Conservation (phyloP, 495 filamentous ascomycete genomes). For the Pyrenula aspistea region DNA sequence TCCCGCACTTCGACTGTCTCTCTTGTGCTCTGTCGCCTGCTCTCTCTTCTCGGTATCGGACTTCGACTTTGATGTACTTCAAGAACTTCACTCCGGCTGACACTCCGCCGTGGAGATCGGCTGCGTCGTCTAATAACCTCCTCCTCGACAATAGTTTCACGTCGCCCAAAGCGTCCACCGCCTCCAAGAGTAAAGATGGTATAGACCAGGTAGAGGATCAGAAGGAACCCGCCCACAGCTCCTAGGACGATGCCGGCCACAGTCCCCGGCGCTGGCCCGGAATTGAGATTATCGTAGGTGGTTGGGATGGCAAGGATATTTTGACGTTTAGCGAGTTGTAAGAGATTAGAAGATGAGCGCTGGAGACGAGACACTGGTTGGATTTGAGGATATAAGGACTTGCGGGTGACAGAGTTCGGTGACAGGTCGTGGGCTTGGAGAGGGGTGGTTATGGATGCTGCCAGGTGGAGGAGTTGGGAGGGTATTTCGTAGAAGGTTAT, state of each 20-base stretch:
- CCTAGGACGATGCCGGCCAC: constrained; percentile 81
- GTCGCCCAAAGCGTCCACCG: constrained; percentile 12
- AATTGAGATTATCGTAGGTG: constrained; percentile 49
- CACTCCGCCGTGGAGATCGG: constrained; percentile 9
- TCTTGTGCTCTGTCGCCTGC: constrained; percentile 8
- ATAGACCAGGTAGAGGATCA: constrained; percentile 67
- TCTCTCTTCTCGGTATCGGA: constrained; percentile 11
- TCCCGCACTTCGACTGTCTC: constrained; percentile 16
- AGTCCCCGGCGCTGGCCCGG: constrained; percentile 52
- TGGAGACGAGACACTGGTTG: constrained; percentile 24
- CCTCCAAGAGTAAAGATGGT: constrained; percentile 45
- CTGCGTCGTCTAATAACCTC: constrained; percentile 13
- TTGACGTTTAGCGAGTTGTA: constrained; percentile 5
- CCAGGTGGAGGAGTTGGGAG: background rate
- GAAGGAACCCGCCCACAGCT: constrained; percentile 66
- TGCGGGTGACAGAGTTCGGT: background rate
- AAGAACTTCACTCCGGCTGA: constrained; percentile 11
- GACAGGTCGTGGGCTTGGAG: background rate
- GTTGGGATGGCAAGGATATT: constrained; percentile 47
- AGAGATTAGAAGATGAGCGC: constrained; percentile 10
- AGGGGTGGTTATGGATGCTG: background rate
- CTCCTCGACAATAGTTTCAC: constrained; percentile 12
- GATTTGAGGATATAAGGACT: background rate
- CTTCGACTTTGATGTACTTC: constrained; percentile 16
- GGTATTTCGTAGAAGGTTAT: background rate